A percentile compares a stretch with the other conserved stretches of the same genome.
phyloP scores from a whole-genome alignment of 2,329 filamentous ascomycete species.

The Pseudopithomyces maydicus region DNA sequence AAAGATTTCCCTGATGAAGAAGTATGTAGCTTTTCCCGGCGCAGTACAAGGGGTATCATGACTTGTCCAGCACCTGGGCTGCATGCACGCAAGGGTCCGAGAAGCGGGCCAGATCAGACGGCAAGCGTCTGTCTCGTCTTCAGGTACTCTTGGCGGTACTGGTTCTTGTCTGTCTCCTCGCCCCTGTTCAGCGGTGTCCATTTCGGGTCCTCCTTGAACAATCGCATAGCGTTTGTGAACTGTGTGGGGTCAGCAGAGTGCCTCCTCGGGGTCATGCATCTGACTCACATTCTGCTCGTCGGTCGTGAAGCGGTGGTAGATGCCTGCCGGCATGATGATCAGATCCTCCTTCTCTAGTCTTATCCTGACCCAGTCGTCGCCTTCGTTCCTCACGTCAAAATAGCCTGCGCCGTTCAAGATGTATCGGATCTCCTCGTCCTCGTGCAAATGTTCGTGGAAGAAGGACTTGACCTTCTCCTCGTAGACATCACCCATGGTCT shows the following conservation, averaged over 20 bases:
- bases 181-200: constrained; percentile 93
- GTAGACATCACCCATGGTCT: constrained; percentile 83
- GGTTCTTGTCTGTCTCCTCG: constrained; percentile 76
- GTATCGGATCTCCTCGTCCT: constrained; percentile 98
- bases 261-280: neutral
- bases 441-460: constrained; percentile 94
- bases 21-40: neutral
- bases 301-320: constrained; percentile 97
- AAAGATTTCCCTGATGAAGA: neutral
- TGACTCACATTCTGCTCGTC: constrained; percentile 82
- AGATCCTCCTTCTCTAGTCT: constrained; percentile 83
- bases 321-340: constrained; percentile 90
- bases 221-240: constrained; percentile 94
- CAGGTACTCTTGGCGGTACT: constrained; percentile 79
- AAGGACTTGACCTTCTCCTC: constrained; percentile 93
- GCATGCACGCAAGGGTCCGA: neutral
- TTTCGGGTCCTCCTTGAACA: constrained; percentile 98
- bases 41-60: neutral
- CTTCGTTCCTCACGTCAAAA: constrained; percentile 86
- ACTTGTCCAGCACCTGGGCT: neutral
- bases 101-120: neutral
- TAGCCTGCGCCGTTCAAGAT: constrained; percentile 87
- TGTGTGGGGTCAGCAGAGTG: constrained; percentile 46
- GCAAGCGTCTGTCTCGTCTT: constrained; percentile 27
- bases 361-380: constrained; percentile 89